Evolutionary conservation across 768 basidiomycete species (phyloP), one percentile per base, ranked within the genome.

Genomic region (Serendipita sp.): DNA sequence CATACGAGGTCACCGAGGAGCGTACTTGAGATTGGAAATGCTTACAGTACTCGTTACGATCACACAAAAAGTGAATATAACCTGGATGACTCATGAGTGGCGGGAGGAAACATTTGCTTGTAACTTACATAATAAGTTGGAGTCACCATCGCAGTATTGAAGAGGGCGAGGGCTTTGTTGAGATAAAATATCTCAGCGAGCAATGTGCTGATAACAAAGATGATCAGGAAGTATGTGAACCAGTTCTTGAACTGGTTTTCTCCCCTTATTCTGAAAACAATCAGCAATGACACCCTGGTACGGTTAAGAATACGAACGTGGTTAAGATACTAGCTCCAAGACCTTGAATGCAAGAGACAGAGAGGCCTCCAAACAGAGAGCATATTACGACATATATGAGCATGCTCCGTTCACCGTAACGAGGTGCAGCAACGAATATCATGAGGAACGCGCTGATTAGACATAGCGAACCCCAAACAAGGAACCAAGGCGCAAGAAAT

Each of bases 141-240:
- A 1, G 71, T 71, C 63, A 72, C 70, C 73, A 75, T 75, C 0
- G 75, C 74, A 0, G 78, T 78, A 75, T 96, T 95, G 79, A 93
- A 98, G 41, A 97, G 77, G 65, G 93, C 96, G 66, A 99, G 84
- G 16, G 96, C 96, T 66, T 93, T 86, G 75, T 96, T 97, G 66
- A 97, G 80, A 76, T 92, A 98, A 75, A 89, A 94, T 70, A 97
- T 89, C 73, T 30, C 37, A 54, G 18, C 16, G 84, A 92, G 71
- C 16, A 98, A 78, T 0, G 95, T 97, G 16, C 89, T 75, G 45
- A 83, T 78, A 37, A 96, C 88, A 71, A 96, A 95, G 38, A 76
- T 84, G 63, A 93, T 73, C 63, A 94, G 76, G 74, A 95, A 92
- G 72, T 92, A 95, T 70, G 85, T 88, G 72, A 94, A 93, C 89